Conservation (phyloP, 2,329 filamentous ascomycete genomes). For the Verticillium zaregamsianum region DNA sequence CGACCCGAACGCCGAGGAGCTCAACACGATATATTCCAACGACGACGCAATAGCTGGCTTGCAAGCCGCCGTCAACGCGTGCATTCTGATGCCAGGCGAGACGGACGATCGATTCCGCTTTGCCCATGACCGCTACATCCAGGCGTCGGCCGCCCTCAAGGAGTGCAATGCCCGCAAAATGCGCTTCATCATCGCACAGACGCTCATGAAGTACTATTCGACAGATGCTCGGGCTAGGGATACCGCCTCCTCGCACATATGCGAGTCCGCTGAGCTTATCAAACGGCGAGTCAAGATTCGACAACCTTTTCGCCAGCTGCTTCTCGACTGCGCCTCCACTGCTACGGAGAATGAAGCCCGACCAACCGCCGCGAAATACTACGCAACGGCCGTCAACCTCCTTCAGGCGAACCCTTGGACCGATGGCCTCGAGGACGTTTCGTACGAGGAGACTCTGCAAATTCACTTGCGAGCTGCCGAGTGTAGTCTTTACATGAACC, state of each 20-base stretch:
- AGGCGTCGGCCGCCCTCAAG: slow-evolving; percentile 65
- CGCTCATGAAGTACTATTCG: slow-evolving; percentile 66
- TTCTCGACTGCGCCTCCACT: slow-evolving; percentile 74
- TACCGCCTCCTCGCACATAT: slow-evolving; percentile 76
- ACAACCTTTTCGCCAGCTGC: slow-evolving; percentile 65
- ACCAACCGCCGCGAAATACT: slow-evolving; percentile 78
- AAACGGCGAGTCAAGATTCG: slow-evolving; percentile 58
- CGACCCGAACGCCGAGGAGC: slow-evolving; percentile 20
- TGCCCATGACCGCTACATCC: slow-evolving; percentile 81
- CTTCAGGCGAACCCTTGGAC: slow-evolving; percentile 78
- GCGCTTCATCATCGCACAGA: slow-evolving; percentile 86
- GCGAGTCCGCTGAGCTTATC: slow-evolving; percentile 71
- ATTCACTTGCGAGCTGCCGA: slow-evolving; percentile 77
- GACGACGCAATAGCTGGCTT: slow-evolving; percentile 71
- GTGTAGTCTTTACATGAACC: slow-evolving; percentile 74
- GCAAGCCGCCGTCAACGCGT: slow-evolving; percentile 60
- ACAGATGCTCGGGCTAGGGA: slow-evolving; percentile 62
- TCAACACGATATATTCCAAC: slow-evolving; percentile 52
- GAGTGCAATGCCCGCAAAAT: slow-evolving; percentile 71
- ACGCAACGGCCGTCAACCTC: slow-evolving; percentile 70
- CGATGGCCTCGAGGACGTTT: slow-evolving; percentile 64
- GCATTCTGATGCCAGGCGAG: slow-evolving; percentile 76
- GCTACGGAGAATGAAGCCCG: slow-evolving; percentile 80
- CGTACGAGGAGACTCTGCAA: slow-evolving; percentile 81
- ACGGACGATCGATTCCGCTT: slow-evolving; percentile 86